These are phyloP conservation scores for Chlorella sp. DNA, from an alignment of 139 green algal species.

Conservation along the genomic window DNA sequence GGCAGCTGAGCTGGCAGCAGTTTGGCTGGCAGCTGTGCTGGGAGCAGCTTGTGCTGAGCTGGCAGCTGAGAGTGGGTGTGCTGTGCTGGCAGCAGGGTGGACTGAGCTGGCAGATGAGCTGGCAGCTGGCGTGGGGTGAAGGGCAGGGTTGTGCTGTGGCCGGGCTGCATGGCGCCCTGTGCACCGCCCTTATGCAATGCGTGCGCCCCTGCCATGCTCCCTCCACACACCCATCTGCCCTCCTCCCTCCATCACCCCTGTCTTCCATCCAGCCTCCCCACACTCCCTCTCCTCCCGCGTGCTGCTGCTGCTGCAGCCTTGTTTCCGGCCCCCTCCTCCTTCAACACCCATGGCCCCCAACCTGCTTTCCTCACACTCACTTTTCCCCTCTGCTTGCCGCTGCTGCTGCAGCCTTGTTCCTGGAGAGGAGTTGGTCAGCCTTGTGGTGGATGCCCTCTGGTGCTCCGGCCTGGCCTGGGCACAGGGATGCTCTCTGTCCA, in stretches of 20 bases:
- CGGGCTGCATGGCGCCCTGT: too few species aligned
- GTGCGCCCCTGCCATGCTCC: not conserved
- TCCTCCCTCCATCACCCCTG: too few species aligned
- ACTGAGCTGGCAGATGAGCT: conserved; percentile 22
- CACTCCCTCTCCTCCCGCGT: not conserved
- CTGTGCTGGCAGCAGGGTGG: conserved; percentile 65
- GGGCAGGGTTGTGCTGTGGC: not conserved
- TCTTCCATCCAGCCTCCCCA: too few species aligned
- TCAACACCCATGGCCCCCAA: not conserved
- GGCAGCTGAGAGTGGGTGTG: not conserved
- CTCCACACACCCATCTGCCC: too few species aligned
- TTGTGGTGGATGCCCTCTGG: conserved; percentile 69
- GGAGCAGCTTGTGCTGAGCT: conserved; percentile 44
- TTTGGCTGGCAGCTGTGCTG: too few species aligned
- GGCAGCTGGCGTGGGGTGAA: too few species aligned
- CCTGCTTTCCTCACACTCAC: not conserved
- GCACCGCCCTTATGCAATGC: not conserved
- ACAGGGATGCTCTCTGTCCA: conserved; percentile 62
- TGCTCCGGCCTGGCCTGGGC: conserved; percentile 67
- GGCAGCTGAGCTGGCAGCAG: not conserved
- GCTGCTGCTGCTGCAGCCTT: not conserved
- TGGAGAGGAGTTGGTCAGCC: conserved; percentile 2
- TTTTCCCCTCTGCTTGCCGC: too few species aligned
- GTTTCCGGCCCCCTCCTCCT: not conserved
- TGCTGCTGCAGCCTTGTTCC: not conserved